Conservation (phyloP, 176 grass and related monocot genomes). For the Tuctoria greenei region DNA sequence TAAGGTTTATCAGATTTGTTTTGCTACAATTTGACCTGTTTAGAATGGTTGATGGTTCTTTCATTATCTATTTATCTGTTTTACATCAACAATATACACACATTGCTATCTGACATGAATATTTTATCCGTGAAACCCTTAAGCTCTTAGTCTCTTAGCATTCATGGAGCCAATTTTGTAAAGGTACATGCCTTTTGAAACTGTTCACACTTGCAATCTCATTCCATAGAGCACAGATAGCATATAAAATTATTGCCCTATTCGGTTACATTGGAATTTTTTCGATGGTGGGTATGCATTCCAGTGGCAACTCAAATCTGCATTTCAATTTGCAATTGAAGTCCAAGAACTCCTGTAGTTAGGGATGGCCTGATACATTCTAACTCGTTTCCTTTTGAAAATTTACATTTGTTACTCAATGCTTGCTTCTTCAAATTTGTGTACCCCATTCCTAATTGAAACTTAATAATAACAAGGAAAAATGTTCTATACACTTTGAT, state of each 20-base stretch:
- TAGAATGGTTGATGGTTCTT: neutral
- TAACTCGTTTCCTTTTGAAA: neutral
- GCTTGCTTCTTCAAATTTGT: neutral
- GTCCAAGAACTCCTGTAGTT: neutral
- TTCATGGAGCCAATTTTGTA: neutral
- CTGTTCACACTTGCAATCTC: neutral
- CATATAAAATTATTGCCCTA: neutral
- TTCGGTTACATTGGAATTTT: neutral
- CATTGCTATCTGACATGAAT: neutral
- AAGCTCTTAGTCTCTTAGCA: neutral
- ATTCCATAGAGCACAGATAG: neutral
- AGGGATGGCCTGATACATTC: constrained; percentile 2
- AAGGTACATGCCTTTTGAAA: neutral
- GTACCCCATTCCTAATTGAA: neutral
- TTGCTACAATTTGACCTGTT: constrained; percentile 5
- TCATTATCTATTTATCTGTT: neutral
- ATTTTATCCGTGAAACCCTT: neutral
- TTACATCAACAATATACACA: neutral
- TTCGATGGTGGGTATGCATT: neutral
- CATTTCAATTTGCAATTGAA: neutral
- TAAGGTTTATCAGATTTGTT: neutral
- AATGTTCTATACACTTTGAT: neutral
- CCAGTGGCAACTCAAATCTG: neutral
- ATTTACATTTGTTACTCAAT: constrained; percentile 17
- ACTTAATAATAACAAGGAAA: neutral